Conservation (phyloP, 176 grass and related monocot genomes). For the Tillandsia fasciculata region DNA sequence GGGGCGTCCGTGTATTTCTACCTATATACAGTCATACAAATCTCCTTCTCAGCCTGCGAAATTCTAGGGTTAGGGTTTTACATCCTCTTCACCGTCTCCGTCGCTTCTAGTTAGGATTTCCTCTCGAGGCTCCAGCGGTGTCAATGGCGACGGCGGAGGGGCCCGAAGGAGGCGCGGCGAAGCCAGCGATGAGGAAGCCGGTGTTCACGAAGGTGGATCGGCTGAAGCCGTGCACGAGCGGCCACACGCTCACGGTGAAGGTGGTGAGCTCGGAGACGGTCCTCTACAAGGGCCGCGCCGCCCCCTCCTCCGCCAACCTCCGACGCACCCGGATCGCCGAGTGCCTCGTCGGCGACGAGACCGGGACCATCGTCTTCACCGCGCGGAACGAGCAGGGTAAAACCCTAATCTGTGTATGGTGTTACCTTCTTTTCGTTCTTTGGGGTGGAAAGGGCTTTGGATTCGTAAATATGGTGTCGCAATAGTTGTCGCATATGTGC, state of each 20-base stretch:
- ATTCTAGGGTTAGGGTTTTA: constrained; percentile 26
- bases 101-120: neutral
- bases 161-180: constrained; percentile 12
- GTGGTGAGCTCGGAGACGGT: constrained; percentile 34
- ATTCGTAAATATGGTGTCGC: no score
- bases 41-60: neutral
- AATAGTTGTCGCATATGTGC: no score
- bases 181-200: constrained; percentile 63
- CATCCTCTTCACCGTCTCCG: neutral
- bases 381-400: constrained; percentile 88
- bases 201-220: constrained; percentile 83
- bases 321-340: constrained; percentile 61
- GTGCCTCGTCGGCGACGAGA: constrained; percentile 85
- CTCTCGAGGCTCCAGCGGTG: neutral
- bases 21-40: no score
- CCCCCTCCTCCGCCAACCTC: constrained; percentile 27
- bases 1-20: no score
- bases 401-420: neutral
- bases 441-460: neutral
- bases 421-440: neutral
- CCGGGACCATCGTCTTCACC: constrained; percentile 69
- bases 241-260: constrained; percentile 38
- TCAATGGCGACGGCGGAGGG: constrained; percentile 40
- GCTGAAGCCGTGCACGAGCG: constrained; percentile 66
- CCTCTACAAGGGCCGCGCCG: constrained; percentile 38